Evolutionary conservation across 2,329 filamentous ascomycete genomes (phyloP).

Genomic region (Fusarium abutilonis): DNA sequence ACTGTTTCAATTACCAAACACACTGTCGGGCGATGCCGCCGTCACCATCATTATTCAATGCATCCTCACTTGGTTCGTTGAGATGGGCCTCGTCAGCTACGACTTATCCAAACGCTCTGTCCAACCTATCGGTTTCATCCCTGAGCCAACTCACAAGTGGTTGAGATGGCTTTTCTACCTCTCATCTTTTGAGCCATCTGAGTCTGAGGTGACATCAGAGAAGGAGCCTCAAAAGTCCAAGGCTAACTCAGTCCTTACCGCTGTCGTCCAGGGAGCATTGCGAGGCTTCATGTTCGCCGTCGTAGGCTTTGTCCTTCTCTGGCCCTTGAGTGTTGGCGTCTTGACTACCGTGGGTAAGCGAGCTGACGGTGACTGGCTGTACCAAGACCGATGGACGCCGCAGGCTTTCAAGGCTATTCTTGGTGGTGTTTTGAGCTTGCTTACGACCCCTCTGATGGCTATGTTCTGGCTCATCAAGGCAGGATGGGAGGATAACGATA

Average conservation of each 20-base stretch:
- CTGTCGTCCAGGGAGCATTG: constrained; percentile 45
- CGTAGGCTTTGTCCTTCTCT: constrained; percentile 55
- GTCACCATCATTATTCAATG: constrained; percentile 63
- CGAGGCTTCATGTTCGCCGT: constrained; percentile 47
- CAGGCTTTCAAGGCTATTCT: constrained; percentile 62
- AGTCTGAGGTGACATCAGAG: not conserved
- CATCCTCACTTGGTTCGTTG: constrained; percentile 62
- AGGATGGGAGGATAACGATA: constrained; percentile 53
- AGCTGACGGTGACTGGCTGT: constrained; percentile 57
- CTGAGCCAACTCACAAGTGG: constrained; percentile 48
- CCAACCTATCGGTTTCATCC: constrained; percentile 58
- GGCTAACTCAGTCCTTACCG: not conserved
- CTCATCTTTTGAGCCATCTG: not conserved
- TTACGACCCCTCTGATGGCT: constrained; percentile 60
- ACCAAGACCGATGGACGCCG: constrained; percentile 55
- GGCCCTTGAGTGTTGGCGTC: constrained; percentile 56
- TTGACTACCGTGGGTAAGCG: constrained; percentile 52
- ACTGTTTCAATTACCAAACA: constrained; percentile 62
- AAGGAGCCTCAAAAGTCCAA: constrained; percentile 9
- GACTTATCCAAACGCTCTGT: constrained; percentile 58
- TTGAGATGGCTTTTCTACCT: constrained; percentile 53
- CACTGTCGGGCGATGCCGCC: constrained; percentile 59
- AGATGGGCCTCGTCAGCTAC: constrained; percentile 58
- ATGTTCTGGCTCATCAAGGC: constrained; percentile 62
- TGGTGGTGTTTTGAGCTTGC: constrained; percentile 57